Conservation (phyloP, 2,329 filamentous ascomycete species). For the Fusarium albosuccineum region DNA sequence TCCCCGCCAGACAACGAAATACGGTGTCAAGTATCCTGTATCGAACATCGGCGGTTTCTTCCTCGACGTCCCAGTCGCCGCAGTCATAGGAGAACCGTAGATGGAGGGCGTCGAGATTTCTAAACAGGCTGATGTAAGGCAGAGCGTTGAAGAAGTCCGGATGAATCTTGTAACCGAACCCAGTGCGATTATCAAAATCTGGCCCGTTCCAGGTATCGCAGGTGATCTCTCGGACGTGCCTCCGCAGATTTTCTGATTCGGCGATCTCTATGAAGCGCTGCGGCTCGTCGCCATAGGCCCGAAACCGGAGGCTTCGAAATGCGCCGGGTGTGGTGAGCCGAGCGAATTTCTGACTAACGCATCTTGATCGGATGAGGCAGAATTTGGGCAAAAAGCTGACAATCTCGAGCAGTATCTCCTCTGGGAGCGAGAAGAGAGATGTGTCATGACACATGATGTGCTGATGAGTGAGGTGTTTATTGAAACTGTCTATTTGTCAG, state of each 20-base stretch:
- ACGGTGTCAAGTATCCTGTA: slow-evolving; percentile 17
- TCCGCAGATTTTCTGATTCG: neutral
- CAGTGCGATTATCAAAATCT: neutral
- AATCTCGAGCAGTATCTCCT: neutral
- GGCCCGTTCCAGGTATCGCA: slow-evolving; percentile 18
- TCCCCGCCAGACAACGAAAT: slow-evolving; percentile 20
- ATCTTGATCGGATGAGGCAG: slow-evolving; percentile 2
- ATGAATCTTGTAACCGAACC: neutral
- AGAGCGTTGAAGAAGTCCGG: slow-evolving; percentile 14
- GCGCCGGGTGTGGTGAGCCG: neutral
- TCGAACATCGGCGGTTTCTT: slow-evolving; percentile 10
- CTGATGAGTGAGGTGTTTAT: slow-evolving; percentile 2
- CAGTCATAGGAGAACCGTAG: slow-evolving; percentile 4
- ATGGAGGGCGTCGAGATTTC: slow-evolving; percentile 14
- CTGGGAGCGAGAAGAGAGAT: neutral
- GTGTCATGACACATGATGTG: neutral
- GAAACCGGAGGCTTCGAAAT: slow-evolving; percentile 16
- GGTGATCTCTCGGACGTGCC: slow-evolving; percentile 13
- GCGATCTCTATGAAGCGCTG: neutral
- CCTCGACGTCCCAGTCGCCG: neutral
- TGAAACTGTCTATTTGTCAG: neutral
- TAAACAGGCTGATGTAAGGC: slow-evolving; percentile 8
- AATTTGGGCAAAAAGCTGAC: neutral
- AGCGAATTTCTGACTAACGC: neutral
- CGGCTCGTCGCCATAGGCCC: slow-evolving; percentile 12